Percentiles rank a stretch among this genome's conserved stretches.
Evolutionary conservation across 2,329 filamentous ascomycete genomes (phyloP).

Genomic region (Pseudogymnoascus sp.): DNA sequence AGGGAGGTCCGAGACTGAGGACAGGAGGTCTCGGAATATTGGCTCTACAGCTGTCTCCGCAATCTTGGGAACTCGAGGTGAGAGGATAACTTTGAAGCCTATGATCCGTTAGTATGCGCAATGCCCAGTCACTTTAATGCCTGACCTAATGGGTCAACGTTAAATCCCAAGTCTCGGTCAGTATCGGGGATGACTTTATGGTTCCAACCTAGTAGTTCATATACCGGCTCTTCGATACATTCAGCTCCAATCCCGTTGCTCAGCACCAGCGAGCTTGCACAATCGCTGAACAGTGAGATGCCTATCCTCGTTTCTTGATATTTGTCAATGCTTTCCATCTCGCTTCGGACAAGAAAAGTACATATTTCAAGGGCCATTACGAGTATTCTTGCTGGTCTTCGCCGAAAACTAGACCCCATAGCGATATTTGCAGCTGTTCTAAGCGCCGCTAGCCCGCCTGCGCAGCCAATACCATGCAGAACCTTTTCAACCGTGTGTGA

Average conservation of each 20-base stretch:
- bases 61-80: conserved; percentile 50
- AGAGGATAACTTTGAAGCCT: conserved; percentile 60
- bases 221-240: conserved; percentile 32
- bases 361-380: conserved; percentile 57
- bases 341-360: conserved; percentile 53
- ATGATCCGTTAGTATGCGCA: not conserved
- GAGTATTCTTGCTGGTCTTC: conserved; percentile 52
- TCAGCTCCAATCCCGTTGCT: conserved; percentile 51
- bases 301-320: conserved; percentile 55
- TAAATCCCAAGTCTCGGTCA: conserved; percentile 54
- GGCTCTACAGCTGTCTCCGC: conserved; percentile 43
- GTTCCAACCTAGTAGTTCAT: conserved; percentile 57
- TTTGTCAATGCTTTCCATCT: conserved; percentile 53
- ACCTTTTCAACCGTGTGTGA: conserved; percentile 53
- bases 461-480: conserved; percentile 57
- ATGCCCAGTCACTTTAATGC: not conserved
- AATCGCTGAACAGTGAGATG: conserved; percentile 59
- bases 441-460: conserved; percentile 52
- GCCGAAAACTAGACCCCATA: conserved; percentile 49
- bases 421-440: conserved; percentile 59
- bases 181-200: conserved; percentile 54
- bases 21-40: conserved; percentile 46
- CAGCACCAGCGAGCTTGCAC: conserved; percentile 55
- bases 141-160: conserved; percentile 52
- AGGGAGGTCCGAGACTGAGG: conserved; percentile 39